These are phyloP conservation scores for Eucalyptus marginata DNA, from an alignment of 345 rosid species.

Conservation along the genomic window DNA sequence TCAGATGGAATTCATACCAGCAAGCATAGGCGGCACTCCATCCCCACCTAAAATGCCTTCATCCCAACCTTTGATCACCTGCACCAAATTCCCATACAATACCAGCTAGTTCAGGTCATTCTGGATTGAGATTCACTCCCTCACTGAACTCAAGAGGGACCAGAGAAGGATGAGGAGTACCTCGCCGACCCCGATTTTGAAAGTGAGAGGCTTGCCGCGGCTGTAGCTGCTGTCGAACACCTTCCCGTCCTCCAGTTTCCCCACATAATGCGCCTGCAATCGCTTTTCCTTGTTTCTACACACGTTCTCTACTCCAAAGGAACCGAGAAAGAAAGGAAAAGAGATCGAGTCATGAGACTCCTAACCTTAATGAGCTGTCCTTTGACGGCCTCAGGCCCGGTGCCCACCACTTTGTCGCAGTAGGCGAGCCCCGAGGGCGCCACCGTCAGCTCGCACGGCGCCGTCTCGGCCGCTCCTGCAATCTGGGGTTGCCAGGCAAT, in stretches of 20 bases:
- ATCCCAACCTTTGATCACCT: conserved; percentile 96
- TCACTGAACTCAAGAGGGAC: not conserved
- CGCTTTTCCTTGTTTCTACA: not conserved
- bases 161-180: not conserved
- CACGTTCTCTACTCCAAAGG: not conserved
- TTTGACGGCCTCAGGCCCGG: conserved; percentile 66
- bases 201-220: conserved; percentile 78
- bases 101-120: not conserved
- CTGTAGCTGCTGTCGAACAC: conserved; percentile 90
- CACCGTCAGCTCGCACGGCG: conserved; percentile 50
- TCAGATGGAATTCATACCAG: conserved; percentile 25
- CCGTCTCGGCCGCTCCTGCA: conserved; percentile 24
- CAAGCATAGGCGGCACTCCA: conserved; percentile 85
- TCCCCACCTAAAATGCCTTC: conserved; percentile 79
- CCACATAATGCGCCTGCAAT: conserved; percentile 73
- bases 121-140: not conserved
- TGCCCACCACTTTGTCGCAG: conserved; percentile 67
- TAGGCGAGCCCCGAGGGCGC: conserved; percentile 88
- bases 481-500: conserved; percentile 6
- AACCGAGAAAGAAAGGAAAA: not conserved
- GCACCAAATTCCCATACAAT: not conserved
- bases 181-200: conserved; percentile 85
- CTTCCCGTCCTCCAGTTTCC: conserved; percentile 77
- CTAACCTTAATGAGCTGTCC: conserved; percentile 82
- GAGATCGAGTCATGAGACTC: not conserved